These are phyloP conservation scores for Hirsutella thompsonii DNA, from an alignment of 2,329 filamentous ascomycete genomes.

Conservation along the genomic window DNA sequence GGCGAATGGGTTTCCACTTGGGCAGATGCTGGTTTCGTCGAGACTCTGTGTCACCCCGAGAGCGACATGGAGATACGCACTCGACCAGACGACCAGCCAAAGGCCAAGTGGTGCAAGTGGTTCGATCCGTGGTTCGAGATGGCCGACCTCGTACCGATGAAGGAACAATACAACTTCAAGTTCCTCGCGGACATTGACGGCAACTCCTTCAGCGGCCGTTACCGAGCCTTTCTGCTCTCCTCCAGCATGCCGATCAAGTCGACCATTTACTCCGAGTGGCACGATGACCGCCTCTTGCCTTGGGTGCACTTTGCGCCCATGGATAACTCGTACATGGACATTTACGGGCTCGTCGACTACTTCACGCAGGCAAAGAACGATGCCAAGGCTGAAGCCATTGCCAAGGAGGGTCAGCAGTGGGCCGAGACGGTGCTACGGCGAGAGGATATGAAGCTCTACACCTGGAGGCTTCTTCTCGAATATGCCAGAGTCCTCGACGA, in stretches of 20 bases:
- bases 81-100: background rate
- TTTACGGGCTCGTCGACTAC: conserved; percentile 53
- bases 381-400: conserved; percentile 43
- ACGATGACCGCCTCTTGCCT: conserved; percentile 53
- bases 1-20: conserved; percentile 27
- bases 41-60: conserved; percentile 18
- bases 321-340: conserved; percentile 53
- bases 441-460: conserved; percentile 56
- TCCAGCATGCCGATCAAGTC: conserved; percentile 57
- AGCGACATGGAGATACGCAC: background rate
- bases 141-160: conserved; percentile 24
- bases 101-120: conserved; percentile 1
- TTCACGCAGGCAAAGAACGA: conserved; percentile 44
- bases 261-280: conserved; percentile 64
- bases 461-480: conserved; percentile 46
- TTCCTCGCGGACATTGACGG: conserved; percentile 61
- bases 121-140: conserved; percentile 2
- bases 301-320: conserved; percentile 66
- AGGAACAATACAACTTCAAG: conserved; percentile 41
- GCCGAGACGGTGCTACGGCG: conserved; percentile 45
- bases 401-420: conserved; percentile 47
- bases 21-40: conserved; percentile 30
- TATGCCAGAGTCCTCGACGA: conserved; percentile 38
- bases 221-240: conserved; percentile 48
- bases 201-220: conserved; percentile 51